Evolutionary conservation across 2,329 filamentous ascomycete genomes (phyloP).

Genomic region (Fusarium nodosum): DNA sequence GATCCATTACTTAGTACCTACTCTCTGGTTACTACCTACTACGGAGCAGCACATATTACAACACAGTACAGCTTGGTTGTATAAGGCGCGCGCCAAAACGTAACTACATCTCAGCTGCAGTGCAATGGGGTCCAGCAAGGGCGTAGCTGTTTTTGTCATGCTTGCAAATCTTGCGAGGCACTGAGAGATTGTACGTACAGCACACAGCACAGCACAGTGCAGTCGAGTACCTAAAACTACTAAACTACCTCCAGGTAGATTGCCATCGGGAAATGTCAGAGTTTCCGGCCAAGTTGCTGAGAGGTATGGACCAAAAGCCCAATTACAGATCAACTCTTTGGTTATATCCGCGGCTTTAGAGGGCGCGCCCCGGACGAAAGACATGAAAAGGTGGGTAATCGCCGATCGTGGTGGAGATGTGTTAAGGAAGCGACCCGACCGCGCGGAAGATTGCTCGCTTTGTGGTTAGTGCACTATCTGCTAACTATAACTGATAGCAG

Average conservation of each 20-base stretch:
- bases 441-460: conserved; percentile 22
- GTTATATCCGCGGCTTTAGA: conserved; percentile 42
- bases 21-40: neutral
- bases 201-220: neutral
- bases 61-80: conserved; percentile 9
- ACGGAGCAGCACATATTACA: conserved; percentile 2
- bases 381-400: conserved; percentile 39
- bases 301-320: conserved; percentile 8
- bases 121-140: conserved; percentile 33
- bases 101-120: conserved; percentile 6
- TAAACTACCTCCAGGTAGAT: neutral
- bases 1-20: conserved; percentile 29
- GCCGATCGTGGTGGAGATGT: conserved; percentile 42
- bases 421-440: conserved; percentile 32
- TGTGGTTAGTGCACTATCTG: conserved; percentile 23
- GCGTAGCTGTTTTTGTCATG: conserved; percentile 47
- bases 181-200: conserved; percentile 3
- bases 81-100: conserved; percentile 18
- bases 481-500: neutral
- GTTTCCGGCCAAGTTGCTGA: conserved; percentile 16
- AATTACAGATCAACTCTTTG: conserved; percentile 30
- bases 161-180: conserved; percentile 47
- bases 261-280: neutral
- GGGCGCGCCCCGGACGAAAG: conserved; percentile 37
- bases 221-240: too few relatives aligned